Conservation (phyloP, 2,329 filamentous ascomycete species). For the Endoconidiophora polonica region DNA sequence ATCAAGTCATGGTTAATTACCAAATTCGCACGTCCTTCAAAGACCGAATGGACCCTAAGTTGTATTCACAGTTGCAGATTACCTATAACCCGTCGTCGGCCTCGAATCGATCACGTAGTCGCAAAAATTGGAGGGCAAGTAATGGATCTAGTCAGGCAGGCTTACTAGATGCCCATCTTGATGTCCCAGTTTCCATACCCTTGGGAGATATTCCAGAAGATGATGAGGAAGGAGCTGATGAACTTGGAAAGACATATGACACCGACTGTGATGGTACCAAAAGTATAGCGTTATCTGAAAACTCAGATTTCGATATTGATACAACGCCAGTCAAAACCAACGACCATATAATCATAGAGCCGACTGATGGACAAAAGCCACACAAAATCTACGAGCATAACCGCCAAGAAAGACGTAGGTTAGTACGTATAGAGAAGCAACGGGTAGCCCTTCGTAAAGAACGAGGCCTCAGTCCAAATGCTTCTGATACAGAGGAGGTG, state of each 20-base stretch:
- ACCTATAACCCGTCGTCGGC: too few species aligned
- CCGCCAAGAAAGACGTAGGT: constrained; percentile 2
- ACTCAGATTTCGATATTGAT: constrained; percentile 4
- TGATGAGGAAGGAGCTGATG: not conserved
- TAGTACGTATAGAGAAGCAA: constrained; percentile 10
- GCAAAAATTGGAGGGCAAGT: too few species aligned
- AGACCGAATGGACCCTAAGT: too few species aligned
- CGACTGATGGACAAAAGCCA: not conserved
- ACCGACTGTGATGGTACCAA: too few species aligned
- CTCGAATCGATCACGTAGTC: too few species aligned
- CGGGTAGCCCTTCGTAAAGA: not conserved
- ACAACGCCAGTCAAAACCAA: not conserved
- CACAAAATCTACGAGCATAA: not conserved
- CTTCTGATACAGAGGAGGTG: constrained; percentile 1
- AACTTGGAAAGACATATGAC: too few species aligned
- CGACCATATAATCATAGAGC: constrained; percentile 1
- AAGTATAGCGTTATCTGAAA: too few species aligned
- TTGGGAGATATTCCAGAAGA: constrained; percentile 1
- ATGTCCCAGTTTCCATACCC: not conserved
- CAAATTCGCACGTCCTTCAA: too few species aligned
- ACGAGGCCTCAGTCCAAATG: not conserved
- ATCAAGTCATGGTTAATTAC: too few species aligned
- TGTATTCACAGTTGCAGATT: too few species aligned
- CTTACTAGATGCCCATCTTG: not conserved
- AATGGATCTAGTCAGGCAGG: too few species aligned